These are phyloP conservation scores for Biscogniauxia sp. DNA, from an alignment of 2,329 filamentous ascomycete species.

Conservation along the genomic window DNA sequence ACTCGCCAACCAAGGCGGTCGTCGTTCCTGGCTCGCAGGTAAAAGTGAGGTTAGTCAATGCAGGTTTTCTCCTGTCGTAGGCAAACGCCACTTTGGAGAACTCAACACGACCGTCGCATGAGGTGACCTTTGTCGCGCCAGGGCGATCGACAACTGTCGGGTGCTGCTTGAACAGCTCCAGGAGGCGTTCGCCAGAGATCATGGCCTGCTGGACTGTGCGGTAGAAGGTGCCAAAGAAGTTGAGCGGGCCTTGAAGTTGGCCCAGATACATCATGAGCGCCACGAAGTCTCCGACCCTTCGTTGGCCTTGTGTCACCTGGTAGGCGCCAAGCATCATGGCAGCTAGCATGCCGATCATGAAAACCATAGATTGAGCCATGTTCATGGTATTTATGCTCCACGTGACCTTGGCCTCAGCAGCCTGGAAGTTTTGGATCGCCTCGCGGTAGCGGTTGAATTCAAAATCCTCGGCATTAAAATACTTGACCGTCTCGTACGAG, in stretches of 20 bases:
- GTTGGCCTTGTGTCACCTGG: slow-evolving; percentile 67
- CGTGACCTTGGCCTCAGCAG: slow-evolving; percentile 72
- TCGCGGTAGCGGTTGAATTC: slow-evolving; percentile 72
- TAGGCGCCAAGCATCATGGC: slow-evolving; percentile 73
- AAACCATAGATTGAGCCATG: slow-evolving; percentile 75
- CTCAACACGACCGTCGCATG: slow-evolving; percentile 76
- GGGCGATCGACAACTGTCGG: slow-evolving; percentile 84
- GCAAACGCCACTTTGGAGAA: slow-evolving; percentile 90
- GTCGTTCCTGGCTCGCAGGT: slow-evolving; percentile 86
- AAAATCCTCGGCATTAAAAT: slow-evolving; percentile 81
- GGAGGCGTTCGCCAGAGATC: slow-evolving; percentile 93
- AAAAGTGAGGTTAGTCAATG: slow-evolving; percentile 80
- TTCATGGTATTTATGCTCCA: slow-evolving; percentile 79
- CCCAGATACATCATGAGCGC: slow-evolving; percentile 73
- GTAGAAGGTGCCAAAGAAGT: slow-evolving; percentile 94
- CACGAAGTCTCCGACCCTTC: slow-evolving; percentile 69
- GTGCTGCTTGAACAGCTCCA: slow-evolving; percentile 95
- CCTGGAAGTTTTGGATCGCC: slow-evolving; percentile 70
- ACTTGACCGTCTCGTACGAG: slow-evolving; percentile 95
- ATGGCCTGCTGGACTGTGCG: slow-evolving; percentile 92
- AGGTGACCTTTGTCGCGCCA: slow-evolving; percentile 58
- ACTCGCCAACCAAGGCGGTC: slow-evolving; percentile 94
- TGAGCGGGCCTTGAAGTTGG: slow-evolving; percentile 76
- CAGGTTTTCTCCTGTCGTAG: slow-evolving; percentile 83
- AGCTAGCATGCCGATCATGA: slow-evolving; percentile 72